Percentiles rank a stretch among this genome's conserved stretches.
Evolutionary conservation across 225 moss, liverwort and hornwort species (phyloP).

Genomic region (Sphagnum contortum): DNA sequence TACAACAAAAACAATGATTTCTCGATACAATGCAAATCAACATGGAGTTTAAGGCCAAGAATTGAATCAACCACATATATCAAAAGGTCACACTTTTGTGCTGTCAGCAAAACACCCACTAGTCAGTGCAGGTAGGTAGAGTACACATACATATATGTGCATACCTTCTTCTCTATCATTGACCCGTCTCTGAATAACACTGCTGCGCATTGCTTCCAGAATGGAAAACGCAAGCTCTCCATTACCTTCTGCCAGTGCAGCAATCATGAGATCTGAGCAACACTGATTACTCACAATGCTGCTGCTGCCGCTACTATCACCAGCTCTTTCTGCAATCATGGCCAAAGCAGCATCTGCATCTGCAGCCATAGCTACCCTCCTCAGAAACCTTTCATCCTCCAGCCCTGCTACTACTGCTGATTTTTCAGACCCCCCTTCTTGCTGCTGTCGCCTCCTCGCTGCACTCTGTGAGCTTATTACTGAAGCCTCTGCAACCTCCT

Average conservation of each 20-base stretch:
- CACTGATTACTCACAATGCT: conserved; percentile 43
- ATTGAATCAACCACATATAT: too few species aligned
- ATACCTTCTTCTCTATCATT: conserved; percentile 31
- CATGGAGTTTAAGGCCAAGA: not conserved
- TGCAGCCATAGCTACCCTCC: conserved; percentile 43
- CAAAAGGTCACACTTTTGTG: too few species aligned
- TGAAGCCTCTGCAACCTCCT: not conserved
- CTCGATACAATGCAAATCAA: not conserved
- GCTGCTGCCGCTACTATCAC: conserved; percentile 23
- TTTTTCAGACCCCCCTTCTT: not conserved
- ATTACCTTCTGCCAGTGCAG: conserved; percentile 67
- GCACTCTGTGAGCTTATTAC: not conserved
- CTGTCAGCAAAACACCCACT: too few species aligned
- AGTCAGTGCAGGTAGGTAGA: not conserved
- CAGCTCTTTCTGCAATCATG: conserved; percentile 45
- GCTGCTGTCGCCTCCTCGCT: not conserved
- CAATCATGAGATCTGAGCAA: conserved; percentile 61
- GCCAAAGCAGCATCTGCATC: conserved; percentile 63
- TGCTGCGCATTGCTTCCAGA: conserved; percentile 73
- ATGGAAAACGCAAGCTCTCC: conserved; percentile 74
- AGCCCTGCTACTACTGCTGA: conserved; percentile 6
- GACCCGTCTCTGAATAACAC: conserved; percentile 60
- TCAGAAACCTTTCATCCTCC: conserved; percentile 51
- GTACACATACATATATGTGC: conserved; percentile 12
- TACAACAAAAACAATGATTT: too few species aligned